Evolutionary conservation across 495 filamentous ascomycete genomes (phyloP), one percentile per base, ranked within the genome.

Genomic region (Aspergillus ostianus): DNA sequence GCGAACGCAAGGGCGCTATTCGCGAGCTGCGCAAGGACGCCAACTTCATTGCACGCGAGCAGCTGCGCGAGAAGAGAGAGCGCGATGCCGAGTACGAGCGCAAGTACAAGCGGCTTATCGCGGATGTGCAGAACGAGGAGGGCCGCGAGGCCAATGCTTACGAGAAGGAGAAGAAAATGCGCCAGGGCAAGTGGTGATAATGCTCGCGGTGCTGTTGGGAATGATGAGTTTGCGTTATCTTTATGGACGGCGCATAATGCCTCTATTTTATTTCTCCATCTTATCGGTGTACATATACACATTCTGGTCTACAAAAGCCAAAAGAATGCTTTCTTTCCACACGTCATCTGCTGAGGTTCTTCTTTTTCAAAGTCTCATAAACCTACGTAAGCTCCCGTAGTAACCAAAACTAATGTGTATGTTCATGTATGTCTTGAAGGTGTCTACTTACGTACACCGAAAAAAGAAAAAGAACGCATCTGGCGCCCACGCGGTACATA

Each of bases 71-170:
- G 78, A 97, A 97, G 86, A 96, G 91, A 83, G 91, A 90, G 76
- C 85, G 81, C 77, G 93, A 97, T 76, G 81, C 76, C 51, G 90
- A 87, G 62, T 96, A 97, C 82, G 92, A 97, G 78, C 85, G 87
- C 79, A 98, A 97, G 85, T 94, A 92, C 80, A 90, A 88, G 82
- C 83, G 86, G 62, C 79, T 98, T 56, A 85, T 97, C 62, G 91
- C 92, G 20, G 91, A 96, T 82, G 96, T 99, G 67, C 92, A 98
- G 74, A 91, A 88, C 60, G 89, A 96, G 75, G 94, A 97, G 72
- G 94, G 93, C 0, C 78, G 80, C 58, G 93, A 92, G 67, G 82
- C 80, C 55, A 97, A 97, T 76, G 84, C 82, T 55, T 98, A 97
- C 82, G 93, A 92, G 73, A 80, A 89, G 59, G 91, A 90, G 80